Evolutionary conservation across 495 filamentous ascomycete species (phyloP).

Genomic region (Penicillium paradoxum): DNA sequence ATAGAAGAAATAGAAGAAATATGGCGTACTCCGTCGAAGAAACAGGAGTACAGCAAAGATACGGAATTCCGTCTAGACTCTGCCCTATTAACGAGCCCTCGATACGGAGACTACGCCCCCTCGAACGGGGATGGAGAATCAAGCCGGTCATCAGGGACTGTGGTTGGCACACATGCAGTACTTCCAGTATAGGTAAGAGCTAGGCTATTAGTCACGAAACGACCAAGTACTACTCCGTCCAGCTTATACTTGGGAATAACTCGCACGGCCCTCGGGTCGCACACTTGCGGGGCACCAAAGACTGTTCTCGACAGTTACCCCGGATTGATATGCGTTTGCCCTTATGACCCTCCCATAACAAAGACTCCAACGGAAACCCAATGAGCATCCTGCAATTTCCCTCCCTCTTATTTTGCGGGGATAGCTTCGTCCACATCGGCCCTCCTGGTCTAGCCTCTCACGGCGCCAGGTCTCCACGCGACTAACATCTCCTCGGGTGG

Average conservation of each 20-base stretch:
- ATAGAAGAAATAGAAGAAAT: too few relatives aligned
- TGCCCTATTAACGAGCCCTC: background rate
- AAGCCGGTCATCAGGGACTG: background rate
- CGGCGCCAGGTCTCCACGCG: background rate
- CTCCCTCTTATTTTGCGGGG: background rate
- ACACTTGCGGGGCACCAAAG: slow-evolving; percentile 3
- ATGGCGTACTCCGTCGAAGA: too few relatives aligned
- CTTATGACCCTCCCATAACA: too few relatives aligned
- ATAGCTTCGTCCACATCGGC: background rate
- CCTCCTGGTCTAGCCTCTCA: background rate
- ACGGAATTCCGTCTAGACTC: background rate
- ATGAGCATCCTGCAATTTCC: background rate
- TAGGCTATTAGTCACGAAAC: background rate
- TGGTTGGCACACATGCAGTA: background rate
- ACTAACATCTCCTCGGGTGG: background rate
- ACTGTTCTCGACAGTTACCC: slow-evolving; percentile 1
- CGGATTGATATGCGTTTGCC: slow-evolving; percentile 6
- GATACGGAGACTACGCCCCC: background rate
- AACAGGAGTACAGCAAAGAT: background rate
- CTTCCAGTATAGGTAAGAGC: background rate
- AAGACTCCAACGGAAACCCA: too few relatives aligned
- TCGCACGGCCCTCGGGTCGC: slow-evolving; percentile 3
- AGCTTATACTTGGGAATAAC: background rate
- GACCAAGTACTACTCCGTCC: background rate
- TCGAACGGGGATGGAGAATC: background rate